phyloP scores from a whole-genome alignment of 345 rosid genomes.

The Pistacia integerrima region DNA sequence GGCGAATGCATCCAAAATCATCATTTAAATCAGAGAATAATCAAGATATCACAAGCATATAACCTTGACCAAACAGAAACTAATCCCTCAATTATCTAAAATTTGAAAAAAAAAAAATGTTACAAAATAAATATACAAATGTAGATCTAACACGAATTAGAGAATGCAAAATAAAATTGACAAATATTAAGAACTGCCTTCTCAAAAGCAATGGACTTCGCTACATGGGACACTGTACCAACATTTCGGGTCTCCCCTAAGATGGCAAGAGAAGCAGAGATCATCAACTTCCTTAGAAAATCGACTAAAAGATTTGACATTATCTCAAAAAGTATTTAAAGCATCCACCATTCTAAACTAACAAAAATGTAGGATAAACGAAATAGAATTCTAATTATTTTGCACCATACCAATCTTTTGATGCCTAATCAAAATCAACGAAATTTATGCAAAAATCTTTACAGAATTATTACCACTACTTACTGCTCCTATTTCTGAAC shows the following conservation, averaged over 20 bases:
- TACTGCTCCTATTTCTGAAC: neutral
- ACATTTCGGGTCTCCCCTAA: constrained; percentile 99
- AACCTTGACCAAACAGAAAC: neutral
- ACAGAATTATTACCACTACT: neutral
- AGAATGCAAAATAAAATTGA: neutral
- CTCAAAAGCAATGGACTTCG: constrained; percentile 86
- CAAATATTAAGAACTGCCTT: constrained; percentile 50
- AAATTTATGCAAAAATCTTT: neutral
- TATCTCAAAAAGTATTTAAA: neutral
- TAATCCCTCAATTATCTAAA: neutral
- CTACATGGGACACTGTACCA: constrained; percentile 97
- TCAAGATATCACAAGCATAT: neutral
- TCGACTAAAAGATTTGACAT: neutral
- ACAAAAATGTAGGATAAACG: constrained; percentile 8
- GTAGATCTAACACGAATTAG: neutral
- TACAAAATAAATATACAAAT: neutral
- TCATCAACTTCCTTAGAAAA: constrained; percentile 21
- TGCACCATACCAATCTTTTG: neutral
- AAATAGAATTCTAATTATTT: constrained; percentile 3
- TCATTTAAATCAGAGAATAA: neutral
- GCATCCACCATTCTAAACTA: constrained; percentile 8
- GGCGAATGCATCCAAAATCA: constrained; percentile 7
- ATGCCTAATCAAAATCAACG: neutral
- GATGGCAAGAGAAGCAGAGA: constrained; percentile 16
- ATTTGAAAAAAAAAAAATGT: neutral